Conservation (phyloP, 2,329 filamentous ascomycete species). For the Dryadomyces sulphureus region DNA sequence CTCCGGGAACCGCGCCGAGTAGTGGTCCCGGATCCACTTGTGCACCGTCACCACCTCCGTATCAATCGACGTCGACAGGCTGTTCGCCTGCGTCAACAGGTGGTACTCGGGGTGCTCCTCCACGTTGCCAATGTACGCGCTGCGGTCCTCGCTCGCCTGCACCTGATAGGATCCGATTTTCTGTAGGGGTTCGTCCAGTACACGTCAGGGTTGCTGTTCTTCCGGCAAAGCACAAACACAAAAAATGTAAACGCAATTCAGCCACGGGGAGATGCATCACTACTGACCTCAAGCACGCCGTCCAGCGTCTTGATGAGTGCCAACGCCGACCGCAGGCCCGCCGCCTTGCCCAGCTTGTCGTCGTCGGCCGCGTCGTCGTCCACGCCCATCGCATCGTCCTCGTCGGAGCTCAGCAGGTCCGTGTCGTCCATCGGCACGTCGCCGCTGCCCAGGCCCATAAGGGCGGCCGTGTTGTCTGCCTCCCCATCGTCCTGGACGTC, state of each 20-base stretch:
- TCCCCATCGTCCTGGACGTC: constrained; percentile 39
- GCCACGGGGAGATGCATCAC: constrained; percentile 21
- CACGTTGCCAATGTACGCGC: constrained; percentile 60
- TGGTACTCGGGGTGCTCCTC: constrained; percentile 89
- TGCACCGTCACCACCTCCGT: constrained; percentile 86
- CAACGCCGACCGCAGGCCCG: constrained; percentile 68
- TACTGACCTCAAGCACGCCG: constrained; percentile 71
- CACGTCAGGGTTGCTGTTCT: constrained; percentile 51
- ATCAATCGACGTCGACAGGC: constrained; percentile 80
- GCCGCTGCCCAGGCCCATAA: constrained; percentile 21
- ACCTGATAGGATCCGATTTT: constrained; percentile 68
- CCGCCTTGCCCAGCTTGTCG: constrained; percentile 66
- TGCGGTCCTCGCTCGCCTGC: constrained; percentile 46
- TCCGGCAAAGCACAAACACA: constrained; percentile 16
- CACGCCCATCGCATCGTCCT: constrained; percentile 41
- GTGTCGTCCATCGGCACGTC: constrained; percentile 46
- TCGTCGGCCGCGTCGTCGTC: constrained; percentile 49
- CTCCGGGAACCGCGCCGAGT: constrained; percentile 85
- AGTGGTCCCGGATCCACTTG: constrained; percentile 93
- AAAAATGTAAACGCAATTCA: constrained; percentile 47
- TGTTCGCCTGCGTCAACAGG: constrained; percentile 76
- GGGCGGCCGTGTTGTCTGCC: constrained; percentile 25
- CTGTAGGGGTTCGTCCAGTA: constrained; percentile 39
- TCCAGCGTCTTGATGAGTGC: constrained; percentile 68
- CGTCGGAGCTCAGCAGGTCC: constrained; percentile 41